These are phyloP conservation scores for Myxozyma geophila DNA, from an alignment of 805 yeast species.

Conservation along the genomic window DNA sequence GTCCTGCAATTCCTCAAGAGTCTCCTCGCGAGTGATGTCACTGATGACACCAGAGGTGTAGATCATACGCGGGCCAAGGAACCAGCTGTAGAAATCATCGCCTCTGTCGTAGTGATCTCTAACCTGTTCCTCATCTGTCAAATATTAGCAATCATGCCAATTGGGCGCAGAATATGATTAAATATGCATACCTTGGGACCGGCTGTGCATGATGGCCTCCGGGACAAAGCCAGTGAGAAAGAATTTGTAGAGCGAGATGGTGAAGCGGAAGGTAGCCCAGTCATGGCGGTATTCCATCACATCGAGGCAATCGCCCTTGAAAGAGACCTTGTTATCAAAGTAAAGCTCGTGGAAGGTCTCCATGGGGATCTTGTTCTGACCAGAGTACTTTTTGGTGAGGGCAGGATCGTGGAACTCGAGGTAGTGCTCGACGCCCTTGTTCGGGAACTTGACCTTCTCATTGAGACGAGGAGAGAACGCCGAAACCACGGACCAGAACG, in stretches of 20 bases:
- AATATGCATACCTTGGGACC: constrained; percentile 59
- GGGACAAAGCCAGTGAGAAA: constrained; percentile 89
- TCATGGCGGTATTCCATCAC: constrained; percentile 86
- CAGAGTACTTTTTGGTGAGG: constrained; percentile 69
- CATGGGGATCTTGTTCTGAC: constrained; percentile 80
- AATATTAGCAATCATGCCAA: not conserved
- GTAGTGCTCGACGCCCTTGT: constrained; percentile 76
- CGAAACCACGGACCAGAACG: constrained; percentile 80
- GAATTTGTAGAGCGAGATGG: constrained; percentile 73
- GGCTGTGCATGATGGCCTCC: constrained; percentile 87
- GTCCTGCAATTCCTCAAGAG: constrained; percentile 77
- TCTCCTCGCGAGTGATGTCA: constrained; percentile 71
- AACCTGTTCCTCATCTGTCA: constrained; percentile 85
- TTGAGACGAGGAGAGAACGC: constrained; percentile 80
- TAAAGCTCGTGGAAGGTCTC: constrained; percentile 89
- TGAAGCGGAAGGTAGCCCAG: constrained; percentile 84
- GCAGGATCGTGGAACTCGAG: constrained; percentile 79
- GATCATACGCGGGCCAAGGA: constrained; percentile 91
- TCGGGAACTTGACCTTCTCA: constrained; percentile 75
- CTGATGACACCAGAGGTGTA: constrained; percentile 85
- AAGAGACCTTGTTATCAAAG: constrained; percentile 80
- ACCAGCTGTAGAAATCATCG: constrained; percentile 93
- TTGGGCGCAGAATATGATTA: not conserved
- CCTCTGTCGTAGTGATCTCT: constrained; percentile 96
- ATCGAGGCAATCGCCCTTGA: constrained; percentile 87